Evolutionary conservation across 257 asterid genomes (phyloP).

Genomic region (Lantana camara): DNA sequence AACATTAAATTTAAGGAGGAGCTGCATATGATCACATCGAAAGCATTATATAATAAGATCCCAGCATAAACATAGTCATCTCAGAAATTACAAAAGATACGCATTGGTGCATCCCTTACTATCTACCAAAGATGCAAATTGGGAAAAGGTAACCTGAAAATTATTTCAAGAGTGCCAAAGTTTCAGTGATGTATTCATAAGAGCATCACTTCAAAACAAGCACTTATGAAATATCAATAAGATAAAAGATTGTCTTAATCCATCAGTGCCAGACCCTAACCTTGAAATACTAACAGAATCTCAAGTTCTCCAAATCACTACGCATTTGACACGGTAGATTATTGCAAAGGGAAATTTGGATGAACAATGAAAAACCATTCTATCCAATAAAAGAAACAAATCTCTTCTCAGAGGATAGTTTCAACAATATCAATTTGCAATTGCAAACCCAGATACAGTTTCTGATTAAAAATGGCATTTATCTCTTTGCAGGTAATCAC

Average conservation of each 20-base stretch:
- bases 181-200: constrained; percentile 8
- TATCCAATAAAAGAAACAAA: background rate
- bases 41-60: constrained; percentile 21
- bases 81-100: constrained; percentile 4
- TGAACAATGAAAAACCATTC: background rate
- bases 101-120: constrained; percentile 1
- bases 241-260: background rate
- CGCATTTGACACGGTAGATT: background rate
- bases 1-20: constrained; percentile 91
- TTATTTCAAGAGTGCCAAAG: too few relatives aligned
- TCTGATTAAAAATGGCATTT: background rate
- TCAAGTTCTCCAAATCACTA: background rate
- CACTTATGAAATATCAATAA: background rate
- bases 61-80: constrained; percentile 6
- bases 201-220: constrained; percentile 14
- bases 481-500: background rate
- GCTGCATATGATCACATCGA: constrained; percentile 49
- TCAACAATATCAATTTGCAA: background rate
- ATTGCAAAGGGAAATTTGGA: background rate
- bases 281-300: background rate
- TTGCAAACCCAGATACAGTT: background rate
- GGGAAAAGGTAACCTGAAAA: too few relatives aligned
- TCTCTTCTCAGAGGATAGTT: constrained; percentile 9
- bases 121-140: too few relatives aligned
- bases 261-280: constrained; percentile 15